Evolutionary conservation across 257 asterid genomes (phyloP).

Genomic region (Nicotiana benthamiana): DNA sequence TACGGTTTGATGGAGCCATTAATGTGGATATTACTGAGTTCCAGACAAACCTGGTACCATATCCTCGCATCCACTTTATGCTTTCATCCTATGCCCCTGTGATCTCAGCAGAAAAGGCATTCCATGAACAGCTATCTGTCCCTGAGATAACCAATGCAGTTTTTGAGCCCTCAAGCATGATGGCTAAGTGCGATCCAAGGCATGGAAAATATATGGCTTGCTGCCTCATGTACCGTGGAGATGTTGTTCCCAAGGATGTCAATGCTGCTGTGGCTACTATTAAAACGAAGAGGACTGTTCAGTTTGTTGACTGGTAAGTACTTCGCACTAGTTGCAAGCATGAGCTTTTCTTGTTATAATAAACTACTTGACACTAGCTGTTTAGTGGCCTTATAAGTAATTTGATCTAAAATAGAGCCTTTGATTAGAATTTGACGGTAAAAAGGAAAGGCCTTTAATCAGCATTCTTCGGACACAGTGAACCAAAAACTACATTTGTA

Average conservation of each 20-base stretch:
- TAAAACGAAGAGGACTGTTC: conserved; percentile 85
- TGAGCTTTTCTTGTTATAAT: background rate
- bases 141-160: conserved; percentile 90
- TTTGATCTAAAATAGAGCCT: background rate
- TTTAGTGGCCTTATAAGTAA: background rate
- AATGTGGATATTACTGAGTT: conserved; percentile 83
- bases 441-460: background rate
- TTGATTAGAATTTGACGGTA: background rate
- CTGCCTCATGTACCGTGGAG: conserved; percentile 94
- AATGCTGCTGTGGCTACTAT: conserved; percentile 89
- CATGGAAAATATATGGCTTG: conserved; percentile 97
- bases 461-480: background rate
- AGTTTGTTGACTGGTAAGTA: conserved; percentile 84
- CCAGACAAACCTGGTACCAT: conserved; percentile 91
- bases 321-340: background rate
- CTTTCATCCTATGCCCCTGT: conserved; percentile 96
- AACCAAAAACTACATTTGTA: background rate
- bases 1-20: conserved; percentile 86
- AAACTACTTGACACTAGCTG: background rate
- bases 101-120: conserved; percentile 83
- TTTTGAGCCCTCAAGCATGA: conserved; percentile 90
- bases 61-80: conserved; percentile 94
- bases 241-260: conserved; percentile 92
- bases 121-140: conserved; percentile 78
- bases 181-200: conserved; percentile 95